Conservation (phyloP, 306 rosid genomes). For the Vicia faba region DNA sequence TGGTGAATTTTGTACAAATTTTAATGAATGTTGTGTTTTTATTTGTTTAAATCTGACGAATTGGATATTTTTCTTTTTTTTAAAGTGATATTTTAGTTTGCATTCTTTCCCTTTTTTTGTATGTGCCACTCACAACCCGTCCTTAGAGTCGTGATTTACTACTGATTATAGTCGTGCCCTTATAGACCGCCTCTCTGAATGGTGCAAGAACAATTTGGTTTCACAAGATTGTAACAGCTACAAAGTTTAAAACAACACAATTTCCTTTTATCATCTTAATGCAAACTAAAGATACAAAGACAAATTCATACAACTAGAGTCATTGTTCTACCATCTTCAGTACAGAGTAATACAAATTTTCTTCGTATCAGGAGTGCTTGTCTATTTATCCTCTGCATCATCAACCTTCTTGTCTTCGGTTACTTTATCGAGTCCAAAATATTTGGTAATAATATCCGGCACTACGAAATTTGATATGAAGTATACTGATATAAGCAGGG, state of each 20-base stretch:
- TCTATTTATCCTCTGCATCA: constrained; percentile 37
- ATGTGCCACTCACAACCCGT: background rate
- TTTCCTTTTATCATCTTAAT: constrained; percentile 14
- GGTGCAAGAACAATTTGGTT: constrained; percentile 2
- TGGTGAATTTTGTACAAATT: constrained; percentile 25
- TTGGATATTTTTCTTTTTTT: constrained; percentile 12
- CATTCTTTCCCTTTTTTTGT: background rate
- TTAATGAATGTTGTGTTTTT: constrained; percentile 27
- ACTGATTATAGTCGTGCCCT: background rate
- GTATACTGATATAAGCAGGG: constrained; percentile 46
- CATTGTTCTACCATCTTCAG: background rate
- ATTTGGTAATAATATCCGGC: constrained; percentile 50
- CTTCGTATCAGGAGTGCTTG: constrained; percentile 1
- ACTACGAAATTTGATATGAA: constrained; percentile 53
- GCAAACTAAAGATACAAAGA: constrained; percentile 15
- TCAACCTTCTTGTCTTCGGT: constrained; percentile 43
- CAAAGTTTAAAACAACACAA: constrained; percentile 9
- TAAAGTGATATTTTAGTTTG: background rate
- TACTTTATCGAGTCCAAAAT: constrained; percentile 37
- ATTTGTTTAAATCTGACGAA: background rate
- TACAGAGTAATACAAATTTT: background rate
- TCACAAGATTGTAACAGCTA: background rate
- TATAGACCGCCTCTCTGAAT: background rate
- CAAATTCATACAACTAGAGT: constrained; percentile 3
- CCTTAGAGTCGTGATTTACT: too few relatives aligned